A percentile compares a stretch with the other conserved stretches of the same genome.
Evolutionary conservation across 2,329 filamentous ascomycete genomes (phyloP).

Genomic region (Microascus cirrosus): DNA sequence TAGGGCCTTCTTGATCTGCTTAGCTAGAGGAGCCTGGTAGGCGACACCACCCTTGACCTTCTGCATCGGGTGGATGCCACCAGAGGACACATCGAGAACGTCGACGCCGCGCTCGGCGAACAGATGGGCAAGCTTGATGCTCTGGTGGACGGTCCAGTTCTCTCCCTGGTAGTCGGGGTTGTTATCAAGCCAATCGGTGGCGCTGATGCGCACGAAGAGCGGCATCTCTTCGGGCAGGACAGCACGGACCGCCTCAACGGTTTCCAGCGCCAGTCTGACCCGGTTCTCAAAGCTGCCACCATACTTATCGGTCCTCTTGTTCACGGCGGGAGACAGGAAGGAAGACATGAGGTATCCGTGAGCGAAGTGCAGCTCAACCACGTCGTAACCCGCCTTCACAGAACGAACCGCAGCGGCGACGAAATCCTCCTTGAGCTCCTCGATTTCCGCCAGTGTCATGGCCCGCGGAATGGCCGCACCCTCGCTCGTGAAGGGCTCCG

Average conservation of each 20-base stretch:
- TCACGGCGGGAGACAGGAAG: constrained; percentile 61
- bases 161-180: constrained; percentile 38
- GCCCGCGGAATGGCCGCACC: constrained; percentile 48
- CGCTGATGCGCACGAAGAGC: constrained; percentile 56
- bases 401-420: constrained; percentile 41
- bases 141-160: constrained; percentile 58
- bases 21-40: constrained; percentile 63
- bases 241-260: constrained; percentile 48
- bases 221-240: constrained; percentile 55
- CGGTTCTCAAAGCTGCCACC: constrained; percentile 65
- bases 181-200: constrained; percentile 61
- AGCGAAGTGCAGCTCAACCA: constrained; percentile 63
- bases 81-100: constrained; percentile 61
- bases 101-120: constrained; percentile 61
- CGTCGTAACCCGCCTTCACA: constrained; percentile 55
- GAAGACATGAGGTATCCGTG: constrained; percentile 66
- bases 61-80: constrained; percentile 50
- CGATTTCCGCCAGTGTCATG: constrained; percentile 57
- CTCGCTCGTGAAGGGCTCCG: constrained; percentile 30
- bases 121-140: constrained; percentile 48
- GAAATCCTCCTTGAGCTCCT: constrained; percentile 50
- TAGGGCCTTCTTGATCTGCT: constrained; percentile 59
- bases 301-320: constrained; percentile 57
- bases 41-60: constrained; percentile 47
- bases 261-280: constrained; percentile 54